A percentile compares a stretch with the other conserved stretches of the same genome.
phyloP scores from a whole-genome alignment of 805 yeast genomes.

The Ogataea degrootiae region DNA sequence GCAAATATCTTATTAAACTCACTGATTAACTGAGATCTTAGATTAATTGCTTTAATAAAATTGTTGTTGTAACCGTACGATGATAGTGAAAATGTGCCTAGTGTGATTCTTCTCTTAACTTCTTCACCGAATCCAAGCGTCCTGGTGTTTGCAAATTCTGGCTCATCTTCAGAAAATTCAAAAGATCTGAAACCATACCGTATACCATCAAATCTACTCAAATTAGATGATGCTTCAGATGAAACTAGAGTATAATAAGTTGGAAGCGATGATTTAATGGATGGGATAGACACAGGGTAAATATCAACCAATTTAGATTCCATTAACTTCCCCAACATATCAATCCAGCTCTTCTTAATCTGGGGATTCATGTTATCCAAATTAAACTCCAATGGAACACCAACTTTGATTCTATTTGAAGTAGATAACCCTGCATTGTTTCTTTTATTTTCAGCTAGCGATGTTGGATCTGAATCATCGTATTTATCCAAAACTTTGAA shows the following conservation, averaged over 20 bases:
- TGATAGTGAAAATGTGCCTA: slow-evolving; percentile 84
- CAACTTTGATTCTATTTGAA: slow-evolving; percentile 43
- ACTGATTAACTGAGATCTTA: slow-evolving; percentile 54
- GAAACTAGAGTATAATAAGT: slow-evolving; percentile 86
- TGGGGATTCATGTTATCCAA: slow-evolving; percentile 48
- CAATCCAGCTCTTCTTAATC: slow-evolving; percentile 44
- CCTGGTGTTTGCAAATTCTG: slow-evolving; percentile 53
- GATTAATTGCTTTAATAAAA: slow-evolving; percentile 66
- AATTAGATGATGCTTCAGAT: slow-evolving; percentile 90
- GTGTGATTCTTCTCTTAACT: slow-evolving; percentile 73
- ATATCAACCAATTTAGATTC: slow-evolving; percentile 48
- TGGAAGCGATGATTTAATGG: slow-evolving; percentile 61
- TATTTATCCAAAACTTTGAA: slow-evolving; percentile 51
- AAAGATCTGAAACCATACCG: slow-evolving; percentile 64
- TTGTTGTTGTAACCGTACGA: slow-evolving; percentile 70
- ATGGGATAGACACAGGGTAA: slow-evolving; percentile 64
- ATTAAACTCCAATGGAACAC: slow-evolving; percentile 67
- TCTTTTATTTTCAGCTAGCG: slow-evolving; percentile 37
- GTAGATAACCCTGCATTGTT: slow-evolving; percentile 3
- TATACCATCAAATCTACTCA: slow-evolving; percentile 86
- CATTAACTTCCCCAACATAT: slow-evolving; percentile 40
- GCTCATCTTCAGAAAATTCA: slow-evolving; percentile 26
- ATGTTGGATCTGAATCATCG: slow-evolving; percentile 82
- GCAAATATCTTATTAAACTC: slow-evolving; percentile 67
- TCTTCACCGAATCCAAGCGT: slow-evolving; percentile 69